Conservation (phyloP, 345 rosid genomes). For the Fremontodendron californicum region DNA sequence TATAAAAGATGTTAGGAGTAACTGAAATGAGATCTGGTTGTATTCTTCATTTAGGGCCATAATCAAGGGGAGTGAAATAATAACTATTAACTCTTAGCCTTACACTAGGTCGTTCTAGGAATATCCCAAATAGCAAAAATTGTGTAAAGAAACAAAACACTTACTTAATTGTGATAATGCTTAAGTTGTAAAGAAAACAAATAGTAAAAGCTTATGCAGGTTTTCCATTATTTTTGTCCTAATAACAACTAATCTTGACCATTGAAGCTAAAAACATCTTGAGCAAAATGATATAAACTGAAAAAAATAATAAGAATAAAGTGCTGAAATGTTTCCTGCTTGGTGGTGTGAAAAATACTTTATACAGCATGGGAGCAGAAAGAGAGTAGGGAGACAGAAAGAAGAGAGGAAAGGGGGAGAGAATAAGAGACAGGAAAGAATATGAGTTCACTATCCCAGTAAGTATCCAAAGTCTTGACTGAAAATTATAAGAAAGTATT, state of each 20-base stretch:
- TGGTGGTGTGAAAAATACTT: too few species aligned
- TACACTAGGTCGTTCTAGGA: neutral
- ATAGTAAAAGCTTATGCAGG: neutral
- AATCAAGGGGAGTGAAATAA: neutral
- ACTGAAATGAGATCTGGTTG: neutral
- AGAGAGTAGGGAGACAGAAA: too few species aligned
- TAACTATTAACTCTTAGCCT: neutral
- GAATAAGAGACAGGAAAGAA: too few species aligned
- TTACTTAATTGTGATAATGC: neutral
- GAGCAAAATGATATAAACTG: neutral
- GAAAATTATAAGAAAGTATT: too few species aligned
- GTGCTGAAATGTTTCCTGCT: too few species aligned
- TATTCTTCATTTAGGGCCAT: neutral
- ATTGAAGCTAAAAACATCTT: neutral
- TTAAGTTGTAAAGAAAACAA: neutral
- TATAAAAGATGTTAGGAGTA: neutral
- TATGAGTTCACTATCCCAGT: too few species aligned
- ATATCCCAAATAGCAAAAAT: neutral
- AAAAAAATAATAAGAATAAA: too few species aligned
- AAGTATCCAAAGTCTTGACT: too few species aligned
- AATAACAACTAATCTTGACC: neutral
- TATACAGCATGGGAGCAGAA: too few species aligned
- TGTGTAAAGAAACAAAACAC: neutral
- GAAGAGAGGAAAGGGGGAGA: too few species aligned
- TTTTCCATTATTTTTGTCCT: neutral